Base-by-base conservation (phyloP, 192 early-diverging fungal genomes). In the Entomortierella beljakovae region DNA sequence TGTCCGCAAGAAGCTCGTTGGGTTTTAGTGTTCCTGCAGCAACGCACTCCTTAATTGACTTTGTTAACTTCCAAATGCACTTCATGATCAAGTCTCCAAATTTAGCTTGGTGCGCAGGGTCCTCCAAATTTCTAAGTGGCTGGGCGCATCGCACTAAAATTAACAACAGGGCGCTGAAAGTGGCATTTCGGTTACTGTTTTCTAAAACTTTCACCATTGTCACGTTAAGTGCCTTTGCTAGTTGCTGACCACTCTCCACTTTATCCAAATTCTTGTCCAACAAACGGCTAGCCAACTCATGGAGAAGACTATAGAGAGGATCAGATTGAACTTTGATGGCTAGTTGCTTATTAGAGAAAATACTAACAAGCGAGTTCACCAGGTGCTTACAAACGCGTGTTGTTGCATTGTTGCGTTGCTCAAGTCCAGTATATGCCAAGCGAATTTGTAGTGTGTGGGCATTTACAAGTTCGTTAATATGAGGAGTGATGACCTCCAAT, bases 61-160 rank as follows among this genome's bases (percentile, higher is more conserved):
- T 98, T 29, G 97, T 92, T 34, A 98, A 72, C 57, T 97, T 96
- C 98, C 98, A 99, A 48, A 99, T 67, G 59, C 98, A 99, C 80
- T 96, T 96, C 94, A 98, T 96, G 20, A 94, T 90, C 34, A 98
- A 80, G 71, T 99, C 96, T 32, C 91, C 93, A 71, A 92, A 92
- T 70, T 93, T 93, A 26, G 89, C 86, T 68, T 93, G 81, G 16
- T 70, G 34, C 3, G 77, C 53, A 58, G 86, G 54, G 67, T 88
- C 71, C 26, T 87, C 75, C 61, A 88, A 60, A 51, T 84, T 65
- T 59, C 86, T 66, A 66, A 91, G 74, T 29, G 88, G 61, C 34
- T 83, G 76, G 28, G 92, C 81, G 40, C 85, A 85, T 55, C 87
- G 77, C 42, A 86, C 91, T 56, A 97, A 71, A 9, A 94, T 87